phyloP scores from a whole-genome alignment of 164 flowering plant species.

The Chimonanthus praecox region DNA sequence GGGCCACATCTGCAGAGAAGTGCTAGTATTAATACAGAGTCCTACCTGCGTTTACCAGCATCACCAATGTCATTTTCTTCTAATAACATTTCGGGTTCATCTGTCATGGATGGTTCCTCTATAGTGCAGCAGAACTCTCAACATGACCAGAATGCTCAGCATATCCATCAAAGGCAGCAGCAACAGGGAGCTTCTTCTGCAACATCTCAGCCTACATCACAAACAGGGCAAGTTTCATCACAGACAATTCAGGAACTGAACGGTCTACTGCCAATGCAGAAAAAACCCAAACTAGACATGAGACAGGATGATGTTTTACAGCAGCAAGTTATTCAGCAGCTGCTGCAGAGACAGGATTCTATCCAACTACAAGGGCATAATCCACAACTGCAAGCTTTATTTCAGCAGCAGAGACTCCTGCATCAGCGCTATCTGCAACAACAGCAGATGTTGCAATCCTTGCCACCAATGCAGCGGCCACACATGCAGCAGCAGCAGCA shows the following conservation, averaged over 20 bases:
- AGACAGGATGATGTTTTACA: slow-evolving; percentile 76
- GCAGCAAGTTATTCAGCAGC: slow-evolving; percentile 76
- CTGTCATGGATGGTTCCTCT: slow-evolving; percentile 57
- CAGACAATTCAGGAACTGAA: slow-evolving; percentile 60
- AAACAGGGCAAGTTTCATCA: slow-evolving; percentile 35
- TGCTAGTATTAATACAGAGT: slow-evolving; percentile 80
- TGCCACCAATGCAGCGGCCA: slow-evolving; percentile 70
- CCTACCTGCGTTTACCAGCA: slow-evolving; percentile 74
- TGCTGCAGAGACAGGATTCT: slow-evolving; percentile 70
- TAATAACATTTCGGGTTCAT: slow-evolving; percentile 66
- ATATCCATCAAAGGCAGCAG: slow-evolving; percentile 37
- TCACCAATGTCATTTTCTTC: slow-evolving; percentile 94
- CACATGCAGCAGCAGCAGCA: slow-evolving; percentile 60
- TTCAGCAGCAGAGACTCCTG: slow-evolving; percentile 76
- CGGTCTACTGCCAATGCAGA: slow-evolving; percentile 56
- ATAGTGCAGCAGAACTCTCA: slow-evolving; percentile 61
- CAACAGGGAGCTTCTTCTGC: slow-evolving; percentile 71
- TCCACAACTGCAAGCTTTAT: slow-evolving; percentile 71
- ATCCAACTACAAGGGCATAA: slow-evolving; percentile 61
- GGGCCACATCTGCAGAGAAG: slow-evolving; percentile 94
- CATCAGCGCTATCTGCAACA: slow-evolving; percentile 57
- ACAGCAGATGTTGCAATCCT: slow-evolving; percentile 58
- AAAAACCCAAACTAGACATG: slow-evolving; percentile 78
- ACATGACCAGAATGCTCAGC: slow-evolving; percentile 13
- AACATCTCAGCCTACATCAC: slow-evolving; percentile 60